Evolutionary conservation across 2,329 filamentous ascomycete species (phyloP).

Genomic region (Neobulgaria alba): DNA sequence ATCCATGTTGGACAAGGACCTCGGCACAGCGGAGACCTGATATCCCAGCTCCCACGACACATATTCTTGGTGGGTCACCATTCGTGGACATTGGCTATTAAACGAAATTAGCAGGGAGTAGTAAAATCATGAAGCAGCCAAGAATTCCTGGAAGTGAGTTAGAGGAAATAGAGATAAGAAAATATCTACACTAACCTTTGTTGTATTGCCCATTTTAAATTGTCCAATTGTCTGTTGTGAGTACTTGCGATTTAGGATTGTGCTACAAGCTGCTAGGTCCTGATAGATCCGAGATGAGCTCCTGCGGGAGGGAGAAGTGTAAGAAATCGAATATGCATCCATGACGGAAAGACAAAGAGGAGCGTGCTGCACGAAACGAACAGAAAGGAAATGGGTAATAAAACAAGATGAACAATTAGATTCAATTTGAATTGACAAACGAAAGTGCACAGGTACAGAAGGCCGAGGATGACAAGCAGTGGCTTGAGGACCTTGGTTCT

Average conservation of each 20-base stretch:
- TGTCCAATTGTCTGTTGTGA: conserved; percentile 6
- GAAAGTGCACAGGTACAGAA: too few relatives aligned
- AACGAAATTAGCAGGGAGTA: neutral
- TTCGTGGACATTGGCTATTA: neutral
- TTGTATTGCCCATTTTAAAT: conserved; percentile 9
- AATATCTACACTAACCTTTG: conserved; percentile 7
- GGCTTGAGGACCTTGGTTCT: too few relatives aligned
- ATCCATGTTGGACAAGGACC: conserved; percentile 42
- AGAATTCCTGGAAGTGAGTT: neutral
- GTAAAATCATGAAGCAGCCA: neutral
- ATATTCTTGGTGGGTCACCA: conserved; percentile 8
- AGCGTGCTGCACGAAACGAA: too few relatives aligned
- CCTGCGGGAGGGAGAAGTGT: conserved; percentile 18
- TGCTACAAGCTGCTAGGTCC: conserved; percentile 17
- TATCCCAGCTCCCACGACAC: conserved; percentile 48
- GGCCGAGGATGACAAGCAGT: too few relatives aligned
- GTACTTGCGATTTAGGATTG: conserved; percentile 1
- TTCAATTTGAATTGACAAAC: too few relatives aligned
- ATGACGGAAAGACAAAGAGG: too few relatives aligned
- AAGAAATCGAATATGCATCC: conserved; percentile 19
- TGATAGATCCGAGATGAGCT: conserved; percentile 18
- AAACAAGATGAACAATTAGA: too few relatives aligned
- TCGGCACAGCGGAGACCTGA: conserved; percentile 49
- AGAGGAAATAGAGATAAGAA: neutral
- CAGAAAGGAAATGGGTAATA: too few relatives aligned